Evolutionary conservation across 2,329 filamentous ascomycete species (phyloP).

Genomic region (Fusarium nurragi): DNA sequence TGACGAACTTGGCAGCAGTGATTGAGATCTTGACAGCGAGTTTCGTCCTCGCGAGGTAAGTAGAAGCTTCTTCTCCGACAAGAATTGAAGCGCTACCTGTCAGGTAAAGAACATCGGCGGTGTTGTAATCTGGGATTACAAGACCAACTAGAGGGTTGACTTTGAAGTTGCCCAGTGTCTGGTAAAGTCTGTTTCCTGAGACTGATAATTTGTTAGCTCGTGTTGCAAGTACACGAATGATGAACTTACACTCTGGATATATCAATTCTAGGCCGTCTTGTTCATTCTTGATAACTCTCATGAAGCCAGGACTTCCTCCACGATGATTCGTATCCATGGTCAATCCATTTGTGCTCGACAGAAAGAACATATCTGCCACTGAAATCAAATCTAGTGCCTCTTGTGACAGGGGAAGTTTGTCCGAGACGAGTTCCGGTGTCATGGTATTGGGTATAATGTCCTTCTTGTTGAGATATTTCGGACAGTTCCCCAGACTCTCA

Average conservation of each 20-base stretch:
- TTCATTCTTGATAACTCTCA: conserved; percentile 71
- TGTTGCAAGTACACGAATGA: background rate
- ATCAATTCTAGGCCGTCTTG: conserved; percentile 62
- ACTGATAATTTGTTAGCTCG: conserved; percentile 49
- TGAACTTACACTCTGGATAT: conserved; percentile 75
- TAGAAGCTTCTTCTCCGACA: conserved; percentile 68
- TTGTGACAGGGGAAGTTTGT: conserved; percentile 56
- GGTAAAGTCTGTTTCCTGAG: conserved; percentile 85
- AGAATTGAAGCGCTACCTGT: conserved; percentile 76
- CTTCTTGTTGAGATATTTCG: conserved; percentile 86
- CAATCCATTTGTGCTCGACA: conserved; percentile 71
- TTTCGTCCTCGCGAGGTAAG: conserved; percentile 73
- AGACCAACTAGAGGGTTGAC: conserved; percentile 74
- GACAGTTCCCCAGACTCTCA: conserved; percentile 82
- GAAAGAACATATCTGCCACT: conserved; percentile 79
- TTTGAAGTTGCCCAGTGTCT: conserved; percentile 81
- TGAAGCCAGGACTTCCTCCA: conserved; percentile 78
- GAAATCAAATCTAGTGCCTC: conserved; percentile 68
- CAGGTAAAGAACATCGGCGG: conserved; percentile 76
- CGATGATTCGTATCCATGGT: conserved; percentile 88
- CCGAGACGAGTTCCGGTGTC: conserved; percentile 59
- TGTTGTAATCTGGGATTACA: conserved; percentile 77
- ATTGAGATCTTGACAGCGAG: conserved; percentile 76
- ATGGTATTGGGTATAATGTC: conserved; percentile 61
- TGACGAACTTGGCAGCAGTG: conserved; percentile 68